Conservation (phyloP, 129 eudicot genomes). For the Calendula officinalis region DNA sequence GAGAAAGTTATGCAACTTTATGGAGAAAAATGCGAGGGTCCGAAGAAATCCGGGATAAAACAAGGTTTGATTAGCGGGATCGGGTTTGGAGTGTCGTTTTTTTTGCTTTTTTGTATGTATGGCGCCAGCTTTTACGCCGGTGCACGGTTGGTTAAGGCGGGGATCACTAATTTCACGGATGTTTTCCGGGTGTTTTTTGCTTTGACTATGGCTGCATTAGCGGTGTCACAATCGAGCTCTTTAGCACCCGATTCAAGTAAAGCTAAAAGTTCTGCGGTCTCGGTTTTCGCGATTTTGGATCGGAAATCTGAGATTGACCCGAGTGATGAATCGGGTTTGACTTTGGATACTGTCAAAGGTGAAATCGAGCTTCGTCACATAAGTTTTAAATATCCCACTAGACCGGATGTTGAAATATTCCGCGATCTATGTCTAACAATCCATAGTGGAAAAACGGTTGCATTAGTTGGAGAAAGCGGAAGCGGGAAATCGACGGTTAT, state of each 20-base stretch:
- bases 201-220: constrained; percentile 64
- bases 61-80: constrained; percentile 73
- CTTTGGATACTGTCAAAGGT: constrained; percentile 52
- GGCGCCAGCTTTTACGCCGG: constrained; percentile 75
- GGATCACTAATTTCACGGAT: constrained; percentile 44
- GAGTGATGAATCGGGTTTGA: constrained; percentile 61
- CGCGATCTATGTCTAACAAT: constrained; percentile 59
- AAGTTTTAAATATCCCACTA: constrained; percentile 68
- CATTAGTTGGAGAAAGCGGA: constrained; percentile 79
- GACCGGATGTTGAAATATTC: constrained; percentile 68
- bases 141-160: constrained; percentile 60
- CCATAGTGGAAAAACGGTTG: constrained; percentile 71
- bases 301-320: constrained; percentile 65
- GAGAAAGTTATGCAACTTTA: constrained; percentile 65
- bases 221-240: constrained; percentile 71
- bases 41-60: constrained; percentile 51
- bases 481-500: constrained; percentile 74
- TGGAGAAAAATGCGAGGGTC: constrained; percentile 59
- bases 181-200: constrained; percentile 85
- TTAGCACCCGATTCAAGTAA: constrained; percentile 65
- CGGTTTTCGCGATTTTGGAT: constrained; percentile 62
- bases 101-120: constrained; percentile 49
- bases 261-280: constrained; percentile 59
- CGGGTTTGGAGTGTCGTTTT: constrained; percentile 62
- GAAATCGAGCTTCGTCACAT: constrained; percentile 59